Evolutionary conservation across 2,329 filamentous ascomycete species (phyloP).

Genomic region (Dissoconium aciculare): DNA sequence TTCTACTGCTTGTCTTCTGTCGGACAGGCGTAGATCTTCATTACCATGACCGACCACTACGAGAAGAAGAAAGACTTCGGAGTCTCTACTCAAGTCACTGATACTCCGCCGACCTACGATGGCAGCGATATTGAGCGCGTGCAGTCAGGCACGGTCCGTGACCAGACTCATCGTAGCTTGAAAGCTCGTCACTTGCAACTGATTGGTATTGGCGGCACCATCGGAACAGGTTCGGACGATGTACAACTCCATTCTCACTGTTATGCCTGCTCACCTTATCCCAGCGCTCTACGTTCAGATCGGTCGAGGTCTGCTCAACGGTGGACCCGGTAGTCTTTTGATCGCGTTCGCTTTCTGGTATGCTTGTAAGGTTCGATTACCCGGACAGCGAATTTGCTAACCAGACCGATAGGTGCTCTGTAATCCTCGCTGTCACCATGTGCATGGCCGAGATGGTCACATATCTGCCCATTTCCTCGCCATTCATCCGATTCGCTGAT

Average conservation of each 20-base stretch:
- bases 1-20: too few species aligned
- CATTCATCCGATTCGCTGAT: slow-evolving; percentile 64
- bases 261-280: too few species aligned
- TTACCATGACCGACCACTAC: too few species aligned
- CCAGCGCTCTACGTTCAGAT: slow-evolving; percentile 34
- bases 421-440: slow-evolving; percentile 13
- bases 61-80: too few species aligned
- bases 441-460: slow-evolving; percentile 62
- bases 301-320: slow-evolving; percentile 31
- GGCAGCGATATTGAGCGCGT: slow-evolving; percentile 11
- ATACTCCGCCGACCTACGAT: slow-evolving; percentile 6
- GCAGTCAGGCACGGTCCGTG: slow-evolving; percentile 12
- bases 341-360: slow-evolving; percentile 32
- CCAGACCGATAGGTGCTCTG: slow-evolving; percentile 9
- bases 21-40: too few species aligned
- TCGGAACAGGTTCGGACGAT: slow-evolving; percentile 30
- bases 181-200: slow-evolving; percentile 33
- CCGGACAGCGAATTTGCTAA: background rate
- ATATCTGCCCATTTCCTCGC: slow-evolving; percentile 60
- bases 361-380: background rate
- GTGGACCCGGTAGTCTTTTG: slow-evolving; percentile 33
- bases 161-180: slow-evolving; percentile 30
- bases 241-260: too few species aligned
- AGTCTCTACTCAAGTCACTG: background rate
- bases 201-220: slow-evolving; percentile 30